Percentiles rank a stretch among this genome's conserved stretches.
Evolutionary conservation across 1,139 yeast genomes (phyloP).

Genomic region (Yamadazyma spencermartinsiae): DNA sequence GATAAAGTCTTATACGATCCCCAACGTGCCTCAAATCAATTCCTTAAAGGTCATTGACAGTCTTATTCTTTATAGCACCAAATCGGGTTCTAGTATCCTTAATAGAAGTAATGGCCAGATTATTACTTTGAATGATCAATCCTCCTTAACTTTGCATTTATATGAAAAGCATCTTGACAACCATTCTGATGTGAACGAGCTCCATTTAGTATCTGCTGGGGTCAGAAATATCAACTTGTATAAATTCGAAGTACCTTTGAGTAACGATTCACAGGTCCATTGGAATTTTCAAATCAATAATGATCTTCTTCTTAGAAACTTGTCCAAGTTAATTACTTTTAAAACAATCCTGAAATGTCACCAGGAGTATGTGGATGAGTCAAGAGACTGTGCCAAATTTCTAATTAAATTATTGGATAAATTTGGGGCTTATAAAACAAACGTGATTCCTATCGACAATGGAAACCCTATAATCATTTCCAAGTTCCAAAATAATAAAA

Average conservation of each 20-base stretch:
- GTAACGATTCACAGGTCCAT: slow-evolving; percentile 13
- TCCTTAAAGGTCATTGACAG: slow-evolving; percentile 11
- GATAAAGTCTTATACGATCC: slow-evolving; percentile 51
- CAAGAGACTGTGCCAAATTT: slow-evolving; percentile 83
- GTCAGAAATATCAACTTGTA: slow-evolving; percentile 20
- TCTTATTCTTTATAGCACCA: slow-evolving; percentile 14
- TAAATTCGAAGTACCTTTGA: slow-evolving; percentile 4
- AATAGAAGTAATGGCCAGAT: slow-evolving; percentile 7
- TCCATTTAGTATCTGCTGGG: slow-evolving; percentile 40
- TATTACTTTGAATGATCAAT: slow-evolving; percentile 6
- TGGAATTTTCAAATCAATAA: slow-evolving; percentile 54
- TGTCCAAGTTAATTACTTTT: slow-evolving; percentile 63
- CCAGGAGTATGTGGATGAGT: slow-evolving; percentile 66
- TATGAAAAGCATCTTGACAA: background rate
- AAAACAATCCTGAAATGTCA: slow-evolving; percentile 79
- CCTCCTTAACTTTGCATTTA: slow-evolving; percentile 11
- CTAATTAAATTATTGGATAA: slow-evolving; percentile 61
- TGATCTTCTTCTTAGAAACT: slow-evolving; percentile 62
- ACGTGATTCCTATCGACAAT: slow-evolving; percentile 68
- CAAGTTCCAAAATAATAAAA: slow-evolving; percentile 51
- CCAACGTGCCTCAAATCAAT: slow-evolving; percentile 21
- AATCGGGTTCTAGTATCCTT: slow-evolving; percentile 13
- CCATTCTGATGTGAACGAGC: background rate
- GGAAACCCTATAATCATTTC: slow-evolving; percentile 87
- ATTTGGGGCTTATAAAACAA: slow-evolving; percentile 71